phyloP scores from a whole-genome alignment of 169 alveolate species.

The Cryptosporidium sp. region DNA sequence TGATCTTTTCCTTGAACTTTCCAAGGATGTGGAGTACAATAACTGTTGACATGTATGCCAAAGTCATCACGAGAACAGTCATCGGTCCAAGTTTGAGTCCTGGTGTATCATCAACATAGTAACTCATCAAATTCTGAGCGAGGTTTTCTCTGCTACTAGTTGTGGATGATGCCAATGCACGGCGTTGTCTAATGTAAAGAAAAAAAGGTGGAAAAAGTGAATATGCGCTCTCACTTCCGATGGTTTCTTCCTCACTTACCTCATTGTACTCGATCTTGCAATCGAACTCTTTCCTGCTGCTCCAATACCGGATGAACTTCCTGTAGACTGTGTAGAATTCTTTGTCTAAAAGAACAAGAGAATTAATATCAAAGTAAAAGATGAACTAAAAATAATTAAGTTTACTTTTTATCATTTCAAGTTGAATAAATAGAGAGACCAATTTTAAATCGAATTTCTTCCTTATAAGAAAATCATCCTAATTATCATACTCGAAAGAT shows the following conservation, averaged over 20 bases:
- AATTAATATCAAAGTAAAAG: background rate
- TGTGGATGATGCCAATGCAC: constrained; percentile 61
- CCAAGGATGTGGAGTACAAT: constrained; percentile 75
- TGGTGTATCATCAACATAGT: constrained; percentile 76
- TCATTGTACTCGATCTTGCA: constrained; percentile 70
- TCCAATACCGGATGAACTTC: constrained; percentile 31
- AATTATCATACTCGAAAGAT: background rate
- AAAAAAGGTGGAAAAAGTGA: background rate
- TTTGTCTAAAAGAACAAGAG: constrained; percentile 8
- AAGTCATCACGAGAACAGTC: constrained; percentile 76
- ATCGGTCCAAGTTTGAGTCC: constrained; percentile 77
- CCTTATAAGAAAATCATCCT: background rate
- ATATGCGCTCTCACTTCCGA: background rate
- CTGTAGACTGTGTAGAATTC: background rate
- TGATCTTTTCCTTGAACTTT: constrained; percentile 62
- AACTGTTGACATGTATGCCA: constrained; percentile 76
- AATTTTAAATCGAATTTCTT: background rate
- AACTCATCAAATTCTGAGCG: constrained; percentile 62
- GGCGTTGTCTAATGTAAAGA: constrained; percentile 42
- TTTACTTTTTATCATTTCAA: background rate
- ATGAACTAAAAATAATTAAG: background rate
- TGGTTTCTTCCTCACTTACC: constrained; percentile 12
- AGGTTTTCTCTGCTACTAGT: constrained; percentile 43
- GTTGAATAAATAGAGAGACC: background rate
- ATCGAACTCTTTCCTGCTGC: constrained; percentile 54